phyloP scores from a whole-genome alignment of 192 early-diverging fungal genomes.

The Chytriomyces sp. region DNA sequence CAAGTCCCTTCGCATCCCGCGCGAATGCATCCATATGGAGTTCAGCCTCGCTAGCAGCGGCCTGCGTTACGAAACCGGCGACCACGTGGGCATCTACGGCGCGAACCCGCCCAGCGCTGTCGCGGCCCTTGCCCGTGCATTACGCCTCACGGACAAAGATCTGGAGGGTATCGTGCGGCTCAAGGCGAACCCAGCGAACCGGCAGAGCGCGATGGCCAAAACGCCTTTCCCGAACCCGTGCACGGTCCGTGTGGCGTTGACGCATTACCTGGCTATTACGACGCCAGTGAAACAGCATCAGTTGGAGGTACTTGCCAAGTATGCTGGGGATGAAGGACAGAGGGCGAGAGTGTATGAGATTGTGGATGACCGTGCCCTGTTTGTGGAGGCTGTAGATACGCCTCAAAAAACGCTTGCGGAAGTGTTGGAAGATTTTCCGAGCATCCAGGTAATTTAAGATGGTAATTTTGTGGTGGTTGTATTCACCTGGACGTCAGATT shows the following conservation, averaged over 20 bases:
- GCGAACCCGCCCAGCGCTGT: slow-evolving; percentile 83
- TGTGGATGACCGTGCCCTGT: slow-evolving; percentile 46
- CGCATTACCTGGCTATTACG: slow-evolving; percentile 90
- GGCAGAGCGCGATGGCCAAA: slow-evolving; percentile 65
- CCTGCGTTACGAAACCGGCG: slow-evolving; percentile 87
- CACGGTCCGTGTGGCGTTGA: slow-evolving; percentile 77
- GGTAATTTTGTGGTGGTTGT: not conserved
- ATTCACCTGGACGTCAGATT: slow-evolving; percentile 41
- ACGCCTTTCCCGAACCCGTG: slow-evolving; percentile 89
- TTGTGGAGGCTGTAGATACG: slow-evolving; percentile 41
- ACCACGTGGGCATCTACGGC: slow-evolving; percentile 93
- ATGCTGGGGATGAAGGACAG: slow-evolving; percentile 46
- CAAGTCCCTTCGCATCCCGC: slow-evolving; percentile 48
- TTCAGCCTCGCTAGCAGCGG: slow-evolving; percentile 83
- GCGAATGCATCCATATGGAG: slow-evolving; percentile 92
- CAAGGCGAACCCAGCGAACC: slow-evolving; percentile 62
- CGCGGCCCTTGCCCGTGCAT: slow-evolving; percentile 41
- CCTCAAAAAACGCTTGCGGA: slow-evolving; percentile 71
- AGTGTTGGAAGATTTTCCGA: slow-evolving; percentile 69
- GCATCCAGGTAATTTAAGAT: slow-evolving; percentile 29
- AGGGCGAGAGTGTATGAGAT: slow-evolving; percentile 38
- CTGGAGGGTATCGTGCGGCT: slow-evolving; percentile 73
- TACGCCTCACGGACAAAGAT: no score
- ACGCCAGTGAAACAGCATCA: slow-evolving; percentile 61
- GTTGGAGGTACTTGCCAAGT: slow-evolving; percentile 58